Evolutionary conservation across 2,329 filamentous ascomycete genomes (phyloP), one percentile per base, ranked within the genome.

Genomic region (Endothia cerciana): DNA sequence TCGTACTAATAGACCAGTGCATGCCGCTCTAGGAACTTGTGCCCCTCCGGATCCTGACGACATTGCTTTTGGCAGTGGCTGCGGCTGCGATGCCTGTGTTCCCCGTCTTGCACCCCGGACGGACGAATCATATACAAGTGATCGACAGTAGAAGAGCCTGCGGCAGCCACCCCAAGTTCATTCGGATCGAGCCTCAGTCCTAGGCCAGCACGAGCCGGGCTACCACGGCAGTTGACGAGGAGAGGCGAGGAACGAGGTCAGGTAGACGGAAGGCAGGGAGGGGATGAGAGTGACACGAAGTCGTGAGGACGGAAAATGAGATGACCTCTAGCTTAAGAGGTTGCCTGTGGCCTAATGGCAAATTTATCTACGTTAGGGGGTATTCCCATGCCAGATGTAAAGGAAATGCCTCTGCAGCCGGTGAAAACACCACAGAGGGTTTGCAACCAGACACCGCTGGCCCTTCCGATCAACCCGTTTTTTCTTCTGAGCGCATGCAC

Each of bases 331-430:
- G 33, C 33, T 56, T 36, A 30, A 38, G 53, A 41, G n/a, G 2
- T 58, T 25, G n/a, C 55, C 13, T 58, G 28, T 36, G 55, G n/a
- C 41, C 55, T 58, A 58, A 25, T 6, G 41, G 36, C 36, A 41
- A 58, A 15, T 11, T 36, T 58, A 22, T 40, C 55, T 58, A 40
- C 53, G 53, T 56, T 4, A 58, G 36, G 33, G 55, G 55, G 36
- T 41, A 41, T 58, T 25, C 55, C 55, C 36, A 58, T 38, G 55
- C 55, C 55, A 15, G 6, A 41, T 36, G 28, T 36, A 33, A 41
- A 25, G 55, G 36, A 41, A 41, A 41, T 41, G 55, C n/a, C 22
- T n/a, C 10, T 40, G 55, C 55, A 25, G 55, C 55, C 55, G 55
- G 41, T n/a, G 11, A 58, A 15, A 41, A 57, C 30, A 30, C 15